Base-by-base conservation (phyloP, 1,284 basidiomycete species). In the Ustilago esculenta region DNA sequence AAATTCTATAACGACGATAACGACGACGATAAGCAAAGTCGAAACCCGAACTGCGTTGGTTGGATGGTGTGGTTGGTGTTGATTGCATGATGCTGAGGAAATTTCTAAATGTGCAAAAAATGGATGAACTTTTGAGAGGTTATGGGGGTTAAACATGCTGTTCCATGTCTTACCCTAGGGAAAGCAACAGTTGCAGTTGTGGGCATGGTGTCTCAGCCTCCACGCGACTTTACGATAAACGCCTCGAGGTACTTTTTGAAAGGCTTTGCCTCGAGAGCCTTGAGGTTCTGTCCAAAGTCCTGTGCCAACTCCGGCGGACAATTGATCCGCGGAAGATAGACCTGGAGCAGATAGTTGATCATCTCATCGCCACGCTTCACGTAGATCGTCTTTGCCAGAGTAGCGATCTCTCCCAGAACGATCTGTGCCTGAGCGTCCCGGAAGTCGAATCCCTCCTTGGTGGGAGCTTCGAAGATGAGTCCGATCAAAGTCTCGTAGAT, bases 401-500 rank as follows among this genome's bases (percentile, higher is more conserved):
- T 60, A 7, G 27, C 42, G 23, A 81, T 65, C 25, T 75, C 73
- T 1, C 72, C 39, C 14, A 73, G 46, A 35, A 66, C 45, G 24
- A 49, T 24, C 43, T 75, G 71, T 81, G 72, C 48, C 54, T 94
- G 92, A 5, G 92, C 92, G 76, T 95, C 92, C 75, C 90, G 90
- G 71, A 91, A 85, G 78, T 95, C 95, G 80, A 98, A 94, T 36
- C 88, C 86, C 0, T 90, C 87, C 20, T 87, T 85, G 11, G 90
- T 89, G 0, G 94, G 88, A 5, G 97, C 88, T 20, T 88, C 86
- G 81, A 99, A 97, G 29, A 90, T 89, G 1, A 89, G 84, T 4
- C 92, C 92, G 46, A 98, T 85, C 36, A 97, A 84, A 9, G 89
- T 88, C 71, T 95, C 90, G 81, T 98, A 99, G 45, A 97, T 87